Base-by-base conservation (phyloP, 1,284 basidiomycete genomes). In the Tranzscheliella williamsii region DNA sequence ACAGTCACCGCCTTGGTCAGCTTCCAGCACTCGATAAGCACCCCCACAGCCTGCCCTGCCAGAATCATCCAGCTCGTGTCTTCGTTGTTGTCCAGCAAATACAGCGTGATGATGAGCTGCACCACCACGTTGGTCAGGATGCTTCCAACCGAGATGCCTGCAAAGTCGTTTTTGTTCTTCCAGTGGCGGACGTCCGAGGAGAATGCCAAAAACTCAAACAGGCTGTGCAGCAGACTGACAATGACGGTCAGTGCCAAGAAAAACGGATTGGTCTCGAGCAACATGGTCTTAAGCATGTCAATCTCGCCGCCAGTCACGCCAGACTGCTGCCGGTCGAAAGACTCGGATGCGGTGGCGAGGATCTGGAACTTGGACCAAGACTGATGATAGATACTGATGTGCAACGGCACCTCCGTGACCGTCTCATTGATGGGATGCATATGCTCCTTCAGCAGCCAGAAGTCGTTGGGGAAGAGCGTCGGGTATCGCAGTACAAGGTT, bases 1-100 rank as follows among this genome's bases (percentile, higher is more conserved):
- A 96, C 88, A 75, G 94, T 87, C 30, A 95, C 88, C 13, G 89
- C 79, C 53, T 83, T 84, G 27, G 82, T 83, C 42, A 84, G 81
- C 85, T 97, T 97, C 94, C 93, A 97, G 1, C 90, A 91, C 79
- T 98, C 94, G 54, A 97, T 88, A 23, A 91, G 55, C 23, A 94
- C 85, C 24, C 93, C 92, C 20, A 80, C 79, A 32, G 65, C 74
- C 62, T 91, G 91, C 4, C 87, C 86, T 77, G 91, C 84, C 18
- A 96, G 83, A 74, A 95, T 93, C 90, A 95, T 95, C 86, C 89
- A 94, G 68, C 78, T 90, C 20, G 94, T 97, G 76, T 96, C 89
- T 54, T 91, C 87, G 69, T 89, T 91, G 77, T 91, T 92, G 81
- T 97, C 94, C 68, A 95, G 85, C 63, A 97, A 86, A 79, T 96